phyloP scores from a whole-genome alignment of 106 monocot species.

The Platanthera zijinensis region DNA sequence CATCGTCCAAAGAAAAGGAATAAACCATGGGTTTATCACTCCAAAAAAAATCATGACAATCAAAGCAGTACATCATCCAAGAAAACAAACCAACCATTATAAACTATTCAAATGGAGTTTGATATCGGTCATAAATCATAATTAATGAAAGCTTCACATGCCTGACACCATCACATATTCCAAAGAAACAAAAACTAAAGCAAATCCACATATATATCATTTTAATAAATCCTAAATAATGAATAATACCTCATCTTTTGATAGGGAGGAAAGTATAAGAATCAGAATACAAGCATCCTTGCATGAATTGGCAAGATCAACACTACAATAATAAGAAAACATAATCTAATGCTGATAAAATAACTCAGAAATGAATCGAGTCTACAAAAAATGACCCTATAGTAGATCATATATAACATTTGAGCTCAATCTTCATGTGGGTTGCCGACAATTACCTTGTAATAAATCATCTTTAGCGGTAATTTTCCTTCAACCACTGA shows the following conservation, averaged over 20 bases:
- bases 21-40: not conserved
- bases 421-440: slow-evolving; percentile 44
- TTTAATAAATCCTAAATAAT: slow-evolving; percentile 1
- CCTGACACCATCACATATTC: not conserved
- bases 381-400: slow-evolving; percentile 34
- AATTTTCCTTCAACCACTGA: not conserved
- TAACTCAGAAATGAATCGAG: not conserved
- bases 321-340: not conserved
- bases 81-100: not conserved
- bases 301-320: slow-evolving; percentile 10
- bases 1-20: not conserved
- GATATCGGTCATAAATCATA: not conserved
- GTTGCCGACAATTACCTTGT: slow-evolving; percentile 23
- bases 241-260: slow-evolving; percentile 82
- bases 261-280: slow-evolving; percentile 84
- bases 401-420: not conserved
- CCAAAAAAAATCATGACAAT: not conserved
- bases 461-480: not conserved
- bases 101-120: not conserved
- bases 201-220: not conserved
- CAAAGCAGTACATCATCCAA: not conserved
- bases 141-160: not conserved
- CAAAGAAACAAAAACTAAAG: not conserved
- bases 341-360: not conserved
- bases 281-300: slow-evolving; percentile 95